These are phyloP conservation scores for Clarireedia sp. DNA, from an alignment of 2,329 filamentous ascomycete genomes.

Conservation along the genomic window DNA sequence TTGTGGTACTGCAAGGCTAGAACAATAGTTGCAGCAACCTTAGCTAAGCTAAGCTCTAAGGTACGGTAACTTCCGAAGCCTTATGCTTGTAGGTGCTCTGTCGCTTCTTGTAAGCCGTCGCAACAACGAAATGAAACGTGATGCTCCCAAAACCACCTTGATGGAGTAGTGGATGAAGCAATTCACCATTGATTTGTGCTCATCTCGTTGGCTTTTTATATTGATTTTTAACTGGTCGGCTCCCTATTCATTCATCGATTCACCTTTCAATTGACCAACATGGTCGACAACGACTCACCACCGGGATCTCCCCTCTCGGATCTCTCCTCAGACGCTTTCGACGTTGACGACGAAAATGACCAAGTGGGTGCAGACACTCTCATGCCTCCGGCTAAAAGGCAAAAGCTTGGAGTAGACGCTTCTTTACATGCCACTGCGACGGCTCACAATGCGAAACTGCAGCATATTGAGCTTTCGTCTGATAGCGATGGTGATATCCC, in stretches of 20 bases:
- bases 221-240: background rate
- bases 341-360: conserved; percentile 45
- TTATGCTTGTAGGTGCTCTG: background rate
- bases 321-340: conserved; percentile 54
- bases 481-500: conserved; percentile 85
- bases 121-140: background rate
- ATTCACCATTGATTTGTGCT: background rate
- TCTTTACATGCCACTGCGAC: conserved; percentile 20
- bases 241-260: background rate
- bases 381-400: conserved; percentile 29
- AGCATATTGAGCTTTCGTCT: conserved; percentile 59
- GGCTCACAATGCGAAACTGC: conserved; percentile 27
- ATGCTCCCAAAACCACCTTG: background rate
- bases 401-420: conserved; percentile 17
- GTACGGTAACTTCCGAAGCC: background rate
- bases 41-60: background rate
- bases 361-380: conserved; percentile 35
- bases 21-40: too few relatives aligned
- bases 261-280: conserved; percentile 19
- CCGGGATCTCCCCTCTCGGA: conserved; percentile 54
- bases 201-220: background rate
- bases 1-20: too few relatives aligned
- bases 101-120: background rate
- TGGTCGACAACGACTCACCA: conserved; percentile 47
- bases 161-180: background rate